Conservation (phyloP, 371 early-diverging fungal species). For the Saksenaea vasiformis region DNA sequence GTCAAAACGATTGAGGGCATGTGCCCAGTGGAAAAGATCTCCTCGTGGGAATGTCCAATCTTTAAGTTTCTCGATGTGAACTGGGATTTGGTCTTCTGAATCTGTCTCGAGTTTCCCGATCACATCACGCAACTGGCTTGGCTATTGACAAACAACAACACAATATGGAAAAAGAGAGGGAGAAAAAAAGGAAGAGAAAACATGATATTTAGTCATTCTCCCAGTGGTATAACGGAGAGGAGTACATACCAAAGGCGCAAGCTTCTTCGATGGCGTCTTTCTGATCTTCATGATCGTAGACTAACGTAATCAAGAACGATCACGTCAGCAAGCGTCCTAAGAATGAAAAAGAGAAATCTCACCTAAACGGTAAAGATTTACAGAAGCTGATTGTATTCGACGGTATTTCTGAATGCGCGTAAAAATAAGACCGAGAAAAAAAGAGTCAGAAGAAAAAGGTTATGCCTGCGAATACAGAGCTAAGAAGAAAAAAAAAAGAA, state of each 20-base stretch:
- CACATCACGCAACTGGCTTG: constrained; percentile 55
- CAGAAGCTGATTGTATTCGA: background rate
- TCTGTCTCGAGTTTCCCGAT: constrained; percentile 58
- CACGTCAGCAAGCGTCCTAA: background rate
- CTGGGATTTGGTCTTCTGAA: constrained; percentile 60
- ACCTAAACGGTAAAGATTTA: background rate
- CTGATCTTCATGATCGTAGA: constrained; percentile 66
- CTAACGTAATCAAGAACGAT: constrained; percentile 10
- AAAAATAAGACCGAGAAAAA: constrained; percentile 1
- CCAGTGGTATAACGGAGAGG: background rate
- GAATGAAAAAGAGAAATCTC: constrained; percentile 5
- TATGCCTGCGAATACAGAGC: background rate
- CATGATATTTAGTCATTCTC: background rate
- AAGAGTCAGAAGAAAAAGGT: background rate
- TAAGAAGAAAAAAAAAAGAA: background rate
- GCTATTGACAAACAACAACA: constrained; percentile 34
- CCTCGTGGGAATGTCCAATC: constrained; percentile 85
- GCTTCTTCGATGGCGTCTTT: constrained; percentile 67
- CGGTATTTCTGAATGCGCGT: background rate
- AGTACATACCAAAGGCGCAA: constrained; percentile 63
- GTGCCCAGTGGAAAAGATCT: constrained; percentile 94
- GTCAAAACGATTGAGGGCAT: constrained; percentile 92
- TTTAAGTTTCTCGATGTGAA: constrained; percentile 44
- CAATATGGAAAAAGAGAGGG: too few species aligned
- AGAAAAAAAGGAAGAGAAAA: too few species aligned